Evolutionary conservation across 2,329 filamentous ascomycete species (phyloP).

Genomic region (Aspergillus udagawae): DNA sequence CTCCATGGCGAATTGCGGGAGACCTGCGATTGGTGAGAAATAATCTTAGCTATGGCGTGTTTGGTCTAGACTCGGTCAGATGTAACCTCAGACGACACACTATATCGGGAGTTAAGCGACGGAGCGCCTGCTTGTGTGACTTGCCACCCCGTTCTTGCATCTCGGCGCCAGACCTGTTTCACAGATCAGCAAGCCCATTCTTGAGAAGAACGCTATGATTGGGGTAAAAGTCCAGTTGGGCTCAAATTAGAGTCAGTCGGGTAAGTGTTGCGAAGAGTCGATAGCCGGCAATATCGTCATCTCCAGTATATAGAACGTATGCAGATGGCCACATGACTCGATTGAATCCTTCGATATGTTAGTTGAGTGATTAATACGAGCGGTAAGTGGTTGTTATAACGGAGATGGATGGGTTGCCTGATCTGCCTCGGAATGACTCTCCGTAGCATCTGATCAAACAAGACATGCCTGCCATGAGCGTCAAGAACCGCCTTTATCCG

Average conservation of each 20-base stretch:
- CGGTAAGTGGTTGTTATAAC: not conserved
- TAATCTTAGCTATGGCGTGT: not conserved
- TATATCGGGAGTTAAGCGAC: not conserved
- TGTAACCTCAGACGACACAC: not conserved
- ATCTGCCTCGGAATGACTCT: not conserved
- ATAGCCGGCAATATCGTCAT: not conserved
- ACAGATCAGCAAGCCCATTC: not conserved
- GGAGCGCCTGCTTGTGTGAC: not conserved
- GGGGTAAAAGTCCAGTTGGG: too few relatives aligned
- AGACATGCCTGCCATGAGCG: not conserved
- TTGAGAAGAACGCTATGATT: not conserved
- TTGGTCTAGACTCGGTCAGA: not conserved
- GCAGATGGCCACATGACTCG: not conserved
- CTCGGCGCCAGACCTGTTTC: not conserved
- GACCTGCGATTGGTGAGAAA: not conserved
- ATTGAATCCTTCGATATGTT: not conserved
- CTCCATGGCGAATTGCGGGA: not conserved
- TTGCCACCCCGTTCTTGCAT: not conserved
- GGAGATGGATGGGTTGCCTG: not conserved
- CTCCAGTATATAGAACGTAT: not conserved
- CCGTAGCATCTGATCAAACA: not conserved
- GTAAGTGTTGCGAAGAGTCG: not conserved
- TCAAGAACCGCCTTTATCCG: too few relatives aligned
- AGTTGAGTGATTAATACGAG: not conserved
- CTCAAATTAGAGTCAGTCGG: not conserved